Conservation (phyloP, 2,329 filamentous ascomycete species). For the Ophiostoma sp. region DNA sequence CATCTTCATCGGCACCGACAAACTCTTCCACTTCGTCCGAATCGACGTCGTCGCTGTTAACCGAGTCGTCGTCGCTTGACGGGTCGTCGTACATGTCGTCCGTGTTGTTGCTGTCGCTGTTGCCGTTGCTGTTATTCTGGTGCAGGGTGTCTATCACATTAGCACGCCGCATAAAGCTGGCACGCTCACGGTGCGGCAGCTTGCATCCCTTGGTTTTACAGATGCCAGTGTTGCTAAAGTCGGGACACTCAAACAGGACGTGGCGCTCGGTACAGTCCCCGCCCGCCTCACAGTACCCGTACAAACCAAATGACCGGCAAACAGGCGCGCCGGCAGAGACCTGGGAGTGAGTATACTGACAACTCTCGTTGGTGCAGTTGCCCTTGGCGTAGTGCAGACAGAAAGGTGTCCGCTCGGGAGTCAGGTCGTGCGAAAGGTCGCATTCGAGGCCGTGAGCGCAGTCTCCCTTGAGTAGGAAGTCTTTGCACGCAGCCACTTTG, state of each 20-base stretch:
- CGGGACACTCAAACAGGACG: conserved; percentile 84
- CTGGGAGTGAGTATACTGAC: conserved; percentile 79
- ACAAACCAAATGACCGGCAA: conserved; percentile 75
- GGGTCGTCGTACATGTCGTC: conserved; percentile 59
- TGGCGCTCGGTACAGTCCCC: conserved; percentile 73
- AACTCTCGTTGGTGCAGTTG: conserved; percentile 80
- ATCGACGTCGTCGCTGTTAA: conserved; percentile 72
- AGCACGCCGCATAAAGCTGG: conserved; percentile 69
- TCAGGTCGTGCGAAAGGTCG: conserved; percentile 84
- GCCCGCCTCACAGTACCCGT: conserved; percentile 86
- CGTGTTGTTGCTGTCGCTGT: conserved; percentile 37
- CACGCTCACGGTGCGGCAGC: conserved; percentile 80
- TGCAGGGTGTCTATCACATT: conserved; percentile 41
- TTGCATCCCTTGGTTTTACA: conserved; percentile 80
- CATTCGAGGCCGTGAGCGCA: conserved; percentile 75
- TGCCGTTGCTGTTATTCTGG: conserved; percentile 34
- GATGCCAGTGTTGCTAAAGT: conserved; percentile 83
- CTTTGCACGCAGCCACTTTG: conserved; percentile 87
- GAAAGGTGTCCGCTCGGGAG: conserved; percentile 74
- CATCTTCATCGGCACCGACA: conserved; percentile 49
- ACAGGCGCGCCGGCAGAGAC: conserved; percentile 72
- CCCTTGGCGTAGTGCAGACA: conserved; percentile 88
- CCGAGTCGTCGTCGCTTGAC: conserved; percentile 75
- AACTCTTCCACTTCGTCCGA: conserved; percentile 69
- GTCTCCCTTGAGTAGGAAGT: conserved; percentile 71